Evolutionary conservation across 108 stramenopile species (phyloP).

Genomic region (Hondaea fermentalgiana): DNA sequence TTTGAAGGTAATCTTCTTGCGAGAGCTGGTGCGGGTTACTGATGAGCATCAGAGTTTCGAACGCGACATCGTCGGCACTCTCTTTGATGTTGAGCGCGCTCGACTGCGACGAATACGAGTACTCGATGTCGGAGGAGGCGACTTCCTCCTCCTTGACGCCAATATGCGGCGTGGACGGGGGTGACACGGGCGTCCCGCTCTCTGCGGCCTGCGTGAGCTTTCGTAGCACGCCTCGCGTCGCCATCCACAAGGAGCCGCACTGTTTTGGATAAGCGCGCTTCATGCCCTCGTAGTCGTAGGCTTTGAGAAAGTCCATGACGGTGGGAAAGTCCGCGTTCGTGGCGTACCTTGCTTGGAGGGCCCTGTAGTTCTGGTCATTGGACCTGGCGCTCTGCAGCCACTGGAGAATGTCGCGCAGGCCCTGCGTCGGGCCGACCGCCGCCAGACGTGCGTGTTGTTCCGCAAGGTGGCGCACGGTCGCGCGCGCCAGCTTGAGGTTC

Average conservation of each 20-base stretch:
- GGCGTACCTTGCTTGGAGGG: not conserved
- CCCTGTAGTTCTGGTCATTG: not conserved
- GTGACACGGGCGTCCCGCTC: not conserved
- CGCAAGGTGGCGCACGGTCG: not conserved
- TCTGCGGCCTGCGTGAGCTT: not conserved
- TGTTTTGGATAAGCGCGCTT: not conserved
- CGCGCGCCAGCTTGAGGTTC: conserved; percentile 1
- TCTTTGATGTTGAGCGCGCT: not conserved
- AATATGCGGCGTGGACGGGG: not conserved
- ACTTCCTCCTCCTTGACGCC: not conserved
- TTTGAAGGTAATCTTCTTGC: not conserved
- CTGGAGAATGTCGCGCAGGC: not conserved
- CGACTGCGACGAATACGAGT: not conserved
- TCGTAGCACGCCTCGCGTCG: not conserved
- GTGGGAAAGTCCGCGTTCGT: not conserved
- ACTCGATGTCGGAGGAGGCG: not conserved
- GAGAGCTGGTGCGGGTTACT: not conserved
- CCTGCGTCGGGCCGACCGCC: conserved; percentile 1
- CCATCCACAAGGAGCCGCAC: conserved; percentile 4
- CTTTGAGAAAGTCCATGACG: not conserved
- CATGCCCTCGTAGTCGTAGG: not conserved
- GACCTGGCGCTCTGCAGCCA: not conserved
- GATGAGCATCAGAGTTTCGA: not conserved
- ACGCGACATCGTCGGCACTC: not conserved
- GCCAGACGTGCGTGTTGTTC: not conserved